These are phyloP conservation scores for Chara braunii DNA, from an alignment of 139 green algal genomes.

Conservation along the genomic window DNA sequence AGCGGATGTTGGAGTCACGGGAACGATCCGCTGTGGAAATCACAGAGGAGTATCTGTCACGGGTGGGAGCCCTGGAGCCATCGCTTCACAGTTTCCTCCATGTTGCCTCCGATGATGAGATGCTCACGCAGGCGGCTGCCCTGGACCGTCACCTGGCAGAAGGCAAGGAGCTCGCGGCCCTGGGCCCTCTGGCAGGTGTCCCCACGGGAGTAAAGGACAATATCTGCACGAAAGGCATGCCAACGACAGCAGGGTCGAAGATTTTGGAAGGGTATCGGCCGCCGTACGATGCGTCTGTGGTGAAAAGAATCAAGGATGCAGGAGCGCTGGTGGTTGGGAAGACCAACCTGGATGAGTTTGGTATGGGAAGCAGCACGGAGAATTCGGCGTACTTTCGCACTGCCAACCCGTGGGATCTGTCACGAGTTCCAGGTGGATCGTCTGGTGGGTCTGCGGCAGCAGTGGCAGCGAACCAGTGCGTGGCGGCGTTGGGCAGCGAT, in stretches of 20 bases:
- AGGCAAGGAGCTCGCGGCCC: neutral
- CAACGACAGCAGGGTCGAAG: constrained; percentile 75
- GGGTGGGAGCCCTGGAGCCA: constrained; percentile 32
- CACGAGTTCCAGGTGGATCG: constrained; percentile 81
- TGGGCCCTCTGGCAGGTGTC: constrained; percentile 28
- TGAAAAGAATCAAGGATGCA: constrained; percentile 49
- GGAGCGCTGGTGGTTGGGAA: constrained; percentile 89
- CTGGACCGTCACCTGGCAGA: constrained; percentile 16
- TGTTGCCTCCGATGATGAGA: constrained; percentile 8
- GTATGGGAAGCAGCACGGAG: constrained; percentile 92
- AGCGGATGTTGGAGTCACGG: constrained; percentile 9
- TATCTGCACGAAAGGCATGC: constrained; percentile 72
- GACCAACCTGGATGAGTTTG: constrained; percentile 97
- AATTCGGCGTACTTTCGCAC: constrained; percentile 62
- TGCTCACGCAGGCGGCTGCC: constrained; percentile 14
- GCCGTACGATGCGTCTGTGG: constrained; percentile 41
- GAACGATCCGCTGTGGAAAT: constrained; percentile 45
- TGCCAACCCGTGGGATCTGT: constrained; percentile 44
- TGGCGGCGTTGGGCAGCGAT: constrained; percentile 75
- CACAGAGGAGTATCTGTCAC: constrained; percentile 45
- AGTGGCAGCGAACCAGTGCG: constrained; percentile 69
- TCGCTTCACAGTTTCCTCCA: constrained; percentile 49
- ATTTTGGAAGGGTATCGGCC: constrained; percentile 53
- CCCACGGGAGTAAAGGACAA: constrained; percentile 66
- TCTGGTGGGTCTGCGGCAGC: constrained; percentile 89